phyloP scores from a whole-genome alignment of 2,329 filamentous ascomycete species.

The Neocatenulostroma microsporum region DNA sequence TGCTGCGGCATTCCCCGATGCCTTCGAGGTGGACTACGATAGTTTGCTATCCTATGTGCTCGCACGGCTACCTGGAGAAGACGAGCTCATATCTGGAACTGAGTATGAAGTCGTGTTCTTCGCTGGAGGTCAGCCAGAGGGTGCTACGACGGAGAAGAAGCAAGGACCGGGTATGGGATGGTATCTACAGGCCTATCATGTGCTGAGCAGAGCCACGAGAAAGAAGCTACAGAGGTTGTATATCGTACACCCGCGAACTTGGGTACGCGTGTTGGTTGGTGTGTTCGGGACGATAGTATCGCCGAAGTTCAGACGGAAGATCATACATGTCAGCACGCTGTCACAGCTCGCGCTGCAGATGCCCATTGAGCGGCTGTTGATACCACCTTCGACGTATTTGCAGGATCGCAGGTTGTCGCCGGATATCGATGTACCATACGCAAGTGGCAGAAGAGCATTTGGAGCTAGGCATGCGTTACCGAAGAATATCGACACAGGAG shows the following conservation, averaged over 20 bases:
- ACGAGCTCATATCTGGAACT: conserved; percentile 46
- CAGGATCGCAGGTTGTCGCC: conserved; percentile 45
- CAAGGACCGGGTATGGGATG: conserved; percentile 46
- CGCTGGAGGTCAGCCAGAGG: conserved; percentile 44
- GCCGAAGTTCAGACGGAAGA: conserved; percentile 51
- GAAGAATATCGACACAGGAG: conserved; percentile 34
- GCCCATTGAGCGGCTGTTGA: conserved; percentile 46
- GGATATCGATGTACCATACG: conserved; percentile 43
- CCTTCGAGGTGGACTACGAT: conserved; percentile 48
- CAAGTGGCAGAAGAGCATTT: conserved; percentile 41
- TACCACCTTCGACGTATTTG: conserved; percentile 48
- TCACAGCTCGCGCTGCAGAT: conserved; percentile 44
- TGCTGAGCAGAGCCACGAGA: conserved; percentile 46
- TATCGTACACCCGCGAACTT: conserved; percentile 51
- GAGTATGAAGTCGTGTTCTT: conserved; percentile 53
- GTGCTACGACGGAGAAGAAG: conserved; percentile 38
- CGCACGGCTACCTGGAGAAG: conserved; percentile 47
- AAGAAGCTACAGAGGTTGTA: conserved; percentile 50
- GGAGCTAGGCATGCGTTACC: conserved; percentile 43
- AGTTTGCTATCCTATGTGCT: conserved; percentile 49
- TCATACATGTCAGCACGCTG: conserved; percentile 47
- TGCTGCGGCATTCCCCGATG: conserved; percentile 49
- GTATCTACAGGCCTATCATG: conserved; percentile 52
- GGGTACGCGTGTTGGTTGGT: conserved; percentile 49
- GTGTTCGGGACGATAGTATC: conserved; percentile 51